Percentiles rank a stretch among this genome's conserved stretches.
These are phyloP conservation scores for Anisogramma anomala DNA, from an alignment of 2,329 filamentous ascomycete genomes.

Conservation along the genomic window DNA sequence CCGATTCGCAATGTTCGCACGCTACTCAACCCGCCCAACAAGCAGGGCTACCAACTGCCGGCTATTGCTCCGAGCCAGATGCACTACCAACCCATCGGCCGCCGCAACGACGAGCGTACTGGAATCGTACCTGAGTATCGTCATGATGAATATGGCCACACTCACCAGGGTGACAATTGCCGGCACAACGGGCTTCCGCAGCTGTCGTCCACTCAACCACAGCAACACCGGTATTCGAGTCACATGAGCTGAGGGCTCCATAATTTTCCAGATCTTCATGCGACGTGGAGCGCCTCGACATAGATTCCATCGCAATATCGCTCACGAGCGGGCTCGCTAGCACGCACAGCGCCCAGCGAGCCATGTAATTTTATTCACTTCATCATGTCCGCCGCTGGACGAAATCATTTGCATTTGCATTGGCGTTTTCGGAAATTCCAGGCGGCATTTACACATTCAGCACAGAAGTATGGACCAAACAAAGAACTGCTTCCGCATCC, in stretches of 20 bases:
- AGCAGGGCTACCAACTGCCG: constrained; percentile 58
- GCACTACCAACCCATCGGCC: constrained; percentile 70
- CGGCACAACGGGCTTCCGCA: constrained; percentile 6
- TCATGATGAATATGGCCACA: background rate
- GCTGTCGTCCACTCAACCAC: constrained; percentile 1
- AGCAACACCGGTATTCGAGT: constrained; percentile 10
- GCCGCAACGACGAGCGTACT: constrained; percentile 54
- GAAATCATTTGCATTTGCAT: background rate
- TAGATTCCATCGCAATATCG: background rate
- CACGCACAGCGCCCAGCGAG: constrained; percentile 1
- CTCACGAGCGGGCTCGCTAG: background rate
- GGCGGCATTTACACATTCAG: background rate
- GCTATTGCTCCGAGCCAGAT: constrained; percentile 55
- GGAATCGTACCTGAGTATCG: constrained; percentile 58
- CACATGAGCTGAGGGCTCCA: constrained; percentile 5
- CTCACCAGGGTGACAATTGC: constrained; percentile 1
- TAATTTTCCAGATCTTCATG: background rate
- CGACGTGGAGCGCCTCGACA: background rate
- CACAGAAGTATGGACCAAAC: background rate
- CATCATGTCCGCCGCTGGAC: background rate
- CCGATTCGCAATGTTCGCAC: constrained; percentile 84
- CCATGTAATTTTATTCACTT: background rate
- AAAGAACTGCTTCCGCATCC: no score
- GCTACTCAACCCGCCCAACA: constrained; percentile 74
- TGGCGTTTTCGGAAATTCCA: background rate